Evolutionary conservation across 805 yeast species (phyloP).

Genomic region (Pichia gijzeniarum): DNA sequence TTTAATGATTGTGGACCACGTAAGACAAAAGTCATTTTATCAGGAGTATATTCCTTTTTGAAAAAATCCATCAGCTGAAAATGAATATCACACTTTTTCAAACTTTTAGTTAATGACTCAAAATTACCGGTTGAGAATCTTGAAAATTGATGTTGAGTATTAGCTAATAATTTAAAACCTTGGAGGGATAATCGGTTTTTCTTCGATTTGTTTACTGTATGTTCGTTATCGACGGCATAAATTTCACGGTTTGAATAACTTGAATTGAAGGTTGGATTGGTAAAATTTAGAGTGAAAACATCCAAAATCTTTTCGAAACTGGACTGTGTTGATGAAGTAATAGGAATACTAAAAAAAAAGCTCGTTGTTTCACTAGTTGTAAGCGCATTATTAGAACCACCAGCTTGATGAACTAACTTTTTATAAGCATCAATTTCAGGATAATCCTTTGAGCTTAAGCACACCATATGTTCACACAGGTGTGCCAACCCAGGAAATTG

Average conservation of each 20-base stretch:
- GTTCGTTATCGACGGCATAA: slow-evolving; percentile 61
- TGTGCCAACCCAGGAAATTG: slow-evolving; percentile 80
- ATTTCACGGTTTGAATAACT: slow-evolving; percentile 43
- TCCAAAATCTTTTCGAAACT: slow-evolving; percentile 41
- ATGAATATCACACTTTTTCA: slow-evolving; percentile 32
- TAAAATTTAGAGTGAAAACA: slow-evolving; percentile 47
- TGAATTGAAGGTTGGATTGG: slow-evolving; percentile 43
- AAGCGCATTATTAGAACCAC: slow-evolving; percentile 60
- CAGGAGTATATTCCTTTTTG: slow-evolving; percentile 35
- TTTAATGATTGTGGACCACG: slow-evolving; percentile 64
- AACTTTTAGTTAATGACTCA: slow-evolving; percentile 37
- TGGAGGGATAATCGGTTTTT: slow-evolving; percentile 48
- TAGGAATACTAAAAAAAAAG: slow-evolving; percentile 57
- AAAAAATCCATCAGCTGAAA: slow-evolving; percentile 35
- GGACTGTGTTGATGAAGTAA: slow-evolving; percentile 24
- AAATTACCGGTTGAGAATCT: slow-evolving; percentile 62
- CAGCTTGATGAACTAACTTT: slow-evolving; percentile 36
- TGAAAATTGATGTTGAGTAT: slow-evolving; percentile 44
- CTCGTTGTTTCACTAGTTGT: slow-evolving; percentile 65
- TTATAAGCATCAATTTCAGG: slow-evolving; percentile 44
- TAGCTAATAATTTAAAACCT: slow-evolving; percentile 47
- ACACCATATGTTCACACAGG: slow-evolving; percentile 72
- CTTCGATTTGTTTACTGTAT: slow-evolving; percentile 42
- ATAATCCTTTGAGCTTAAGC: slow-evolving; percentile 49
- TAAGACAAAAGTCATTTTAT: slow-evolving; percentile 51